Evolutionary conservation across 495 filamentous ascomycete species (phyloP), one percentile per base, ranked within the genome.

Genomic region (Schizothecium vesticola): DNA sequence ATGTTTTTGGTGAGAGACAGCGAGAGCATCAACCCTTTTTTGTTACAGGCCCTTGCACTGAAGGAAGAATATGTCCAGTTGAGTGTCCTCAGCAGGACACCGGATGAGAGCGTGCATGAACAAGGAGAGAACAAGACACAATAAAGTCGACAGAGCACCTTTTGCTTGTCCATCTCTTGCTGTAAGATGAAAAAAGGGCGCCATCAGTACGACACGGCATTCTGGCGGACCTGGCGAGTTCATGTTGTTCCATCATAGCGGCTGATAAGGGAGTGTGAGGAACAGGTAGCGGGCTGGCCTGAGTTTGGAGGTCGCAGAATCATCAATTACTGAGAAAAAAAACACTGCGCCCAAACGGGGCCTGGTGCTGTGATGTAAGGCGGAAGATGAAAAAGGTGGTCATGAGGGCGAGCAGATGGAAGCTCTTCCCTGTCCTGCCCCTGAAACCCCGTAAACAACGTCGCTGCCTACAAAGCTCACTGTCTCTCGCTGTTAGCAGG

Each of bases 391-490:
- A 51, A n/a, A 51, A n/a, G 5, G 43, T n/a, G 43, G 43, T n/a
- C 19, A 51, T n/a, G n/a, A 33, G 29, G 10, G 9, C 8, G 7
- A 33, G 3, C 33, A 43, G 33, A 16, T 43, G 6, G 19, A 51
- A n/a, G 43, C 16, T n/a, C 26, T 24, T n/a, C 26, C 58, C 22
- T 25, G 58, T 25, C 33, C 5, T 59, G 58, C 58, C 58, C 58
- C 58, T 59, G 58, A 59, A 59, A 59, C 13, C 13, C 33, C 33
- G 33, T 59, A 59, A 59, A 59, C 58, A 59, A 59, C 43, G 43
- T n/a, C 43, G 19, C 43, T 51, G 26, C 31, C 11, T 36, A 10
- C 10, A 36, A 10, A 3, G 43, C 43, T 2, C 2, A 6, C 13
- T 19, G 36, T 16, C 6, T 3, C 3, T 51, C 19, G 6, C 43